Base-by-base conservation (phyloP, 2,329 filamentous ascomycete genomes). In the Arthrobotrys conoides region DNA sequence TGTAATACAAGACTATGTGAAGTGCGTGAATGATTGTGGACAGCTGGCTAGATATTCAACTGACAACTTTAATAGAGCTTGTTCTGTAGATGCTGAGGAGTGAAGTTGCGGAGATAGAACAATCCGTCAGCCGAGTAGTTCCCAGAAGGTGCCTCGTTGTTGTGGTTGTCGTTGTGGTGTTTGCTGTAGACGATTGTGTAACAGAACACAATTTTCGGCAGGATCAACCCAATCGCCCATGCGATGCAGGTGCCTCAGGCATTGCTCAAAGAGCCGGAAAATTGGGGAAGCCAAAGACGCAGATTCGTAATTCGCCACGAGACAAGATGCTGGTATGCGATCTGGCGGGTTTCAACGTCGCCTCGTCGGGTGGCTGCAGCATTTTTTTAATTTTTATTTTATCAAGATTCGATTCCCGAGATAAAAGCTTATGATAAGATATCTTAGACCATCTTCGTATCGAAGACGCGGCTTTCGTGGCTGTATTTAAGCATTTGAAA, bases 301-400 rank as follows among this genome's bases (percentile, higher is more conserved):
- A 36, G 9, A 55, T 55, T 55, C 48, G 20, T 27, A 51, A 27
- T 14, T 33, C 48, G 51, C 51, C 14, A 27, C 24, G 24, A 53
- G 24, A 30, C 22, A 33, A 22, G 8, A 53, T 53, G 49, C 49
- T 53, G 49, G 49, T 53, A n/a, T 48, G 9, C 18, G 59, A 64
- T 44, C 33, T 64, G 36, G 24, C 22, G 48, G 24, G 16, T 33
- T 30, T 55, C 51, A 27, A 24, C 16, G 48, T 22, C 18, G 46
- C n/a, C 44, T 22, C 18, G n/a, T 5, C 44, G 61, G 61, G 61
- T 66, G 61, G 61, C 44, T 66, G 61, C 61, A 66, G 61, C 38
- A 12, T 65, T 20, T n/a, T 53, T n/a, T 46, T 30, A 30, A 30
- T n/a, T n/a, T n/a, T n/a, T 30, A 2, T 14, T 38, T 38, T 14